A percentile compares a stretch with the other conserved stretches of the same genome.
These are phyloP conservation scores for Fusarium heterosporum DNA, from an alignment of 2,329 filamentous ascomycete genomes.

Conservation along the genomic window DNA sequence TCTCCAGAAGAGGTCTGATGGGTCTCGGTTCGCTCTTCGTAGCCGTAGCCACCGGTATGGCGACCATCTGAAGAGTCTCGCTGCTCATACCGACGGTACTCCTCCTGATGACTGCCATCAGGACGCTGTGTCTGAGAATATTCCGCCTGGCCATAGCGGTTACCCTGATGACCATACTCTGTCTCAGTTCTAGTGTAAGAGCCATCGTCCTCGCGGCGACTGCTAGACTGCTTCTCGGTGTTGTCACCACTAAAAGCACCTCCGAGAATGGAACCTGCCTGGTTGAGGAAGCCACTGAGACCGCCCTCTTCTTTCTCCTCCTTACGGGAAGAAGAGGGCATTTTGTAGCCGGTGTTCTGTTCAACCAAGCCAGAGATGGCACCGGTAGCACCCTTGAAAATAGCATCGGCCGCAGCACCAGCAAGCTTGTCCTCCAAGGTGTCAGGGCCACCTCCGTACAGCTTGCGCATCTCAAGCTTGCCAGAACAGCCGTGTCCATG, in stretches of 20 bases:
- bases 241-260: slow-evolving; percentile 67
- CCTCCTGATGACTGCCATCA: slow-evolving; percentile 67
- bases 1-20: slow-evolving; percentile 64
- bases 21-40: slow-evolving; percentile 68
- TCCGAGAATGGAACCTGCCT: slow-evolving; percentile 75
- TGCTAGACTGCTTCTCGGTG: slow-evolving; percentile 64
- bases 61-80: slow-evolving; percentile 56
- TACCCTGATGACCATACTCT: slow-evolving; percentile 69
- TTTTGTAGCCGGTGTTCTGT: slow-evolving; percentile 59
- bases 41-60: slow-evolving; percentile 63
- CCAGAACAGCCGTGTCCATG: slow-evolving; percentile 86
- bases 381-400: slow-evolving; percentile 69
- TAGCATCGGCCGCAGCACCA: slow-evolving; percentile 65
- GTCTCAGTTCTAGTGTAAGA: slow-evolving; percentile 71
- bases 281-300: slow-evolving; percentile 77
- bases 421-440: slow-evolving; percentile 68
- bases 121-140: slow-evolving; percentile 69
- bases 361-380: slow-evolving; percentile 61
- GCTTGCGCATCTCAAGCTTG: slow-evolving; percentile 82
- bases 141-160: slow-evolving; percentile 71
- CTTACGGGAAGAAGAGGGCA: slow-evolving; percentile 50
- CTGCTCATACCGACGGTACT: slow-evolving; percentile 73
- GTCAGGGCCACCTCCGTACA: slow-evolving; percentile 60
- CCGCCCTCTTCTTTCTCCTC: slow-evolving; percentile 70
- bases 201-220: slow-evolving; percentile 68